A percentile compares a stretch with the other conserved stretches of the same genome.
Conservation (phyloP, 495 filamentous ascomycete species). For the Xylaria flabelliformis region DNA sequence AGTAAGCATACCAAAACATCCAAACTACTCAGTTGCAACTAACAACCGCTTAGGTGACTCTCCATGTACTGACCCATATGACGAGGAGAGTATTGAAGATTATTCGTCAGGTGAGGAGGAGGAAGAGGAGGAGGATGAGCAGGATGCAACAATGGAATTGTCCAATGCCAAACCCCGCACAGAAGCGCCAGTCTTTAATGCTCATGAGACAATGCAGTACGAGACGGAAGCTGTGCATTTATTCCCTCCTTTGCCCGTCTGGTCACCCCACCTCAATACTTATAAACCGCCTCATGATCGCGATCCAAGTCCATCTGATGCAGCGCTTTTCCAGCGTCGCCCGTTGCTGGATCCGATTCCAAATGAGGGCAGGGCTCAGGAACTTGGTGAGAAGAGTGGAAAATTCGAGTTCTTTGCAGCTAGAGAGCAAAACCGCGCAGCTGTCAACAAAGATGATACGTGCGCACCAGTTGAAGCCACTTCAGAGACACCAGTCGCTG, state of each 20-base stretch:
- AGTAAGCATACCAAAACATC: neutral
- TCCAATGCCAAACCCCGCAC: slow-evolving; percentile 39
- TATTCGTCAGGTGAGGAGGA: slow-evolving; percentile 2
- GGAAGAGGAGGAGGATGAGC: slow-evolving; percentile 24
- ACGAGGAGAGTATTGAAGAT: neutral
- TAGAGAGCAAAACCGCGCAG: slow-evolving; percentile 44
- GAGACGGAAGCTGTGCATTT: neutral
- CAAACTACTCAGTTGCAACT: neutral
- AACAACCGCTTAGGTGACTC: neutral
- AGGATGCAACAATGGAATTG: slow-evolving; percentile 49
- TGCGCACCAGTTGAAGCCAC: slow-evolving; percentile 1
- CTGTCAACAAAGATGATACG: slow-evolving; percentile 14
- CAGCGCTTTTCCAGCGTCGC: slow-evolving; percentile 48
- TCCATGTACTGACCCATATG: neutral
- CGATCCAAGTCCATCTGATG: slow-evolving; percentile 53
- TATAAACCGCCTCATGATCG: slow-evolving; percentile 3
- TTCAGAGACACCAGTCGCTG: slow-evolving; percentile 21
- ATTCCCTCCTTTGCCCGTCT: neutral
- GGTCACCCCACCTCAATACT: neutral
- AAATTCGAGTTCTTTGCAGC: slow-evolving; percentile 51
- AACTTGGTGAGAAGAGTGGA: slow-evolving; percentile 43
- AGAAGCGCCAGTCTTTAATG: slow-evolving; percentile 18
- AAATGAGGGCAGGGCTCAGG: slow-evolving; percentile 30
- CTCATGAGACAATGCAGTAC: neutral
- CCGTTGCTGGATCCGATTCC: slow-evolving; percentile 16